Conservation (phyloP, 108 stramenopile genomes). For the Epipyxis sp. region DNA sequence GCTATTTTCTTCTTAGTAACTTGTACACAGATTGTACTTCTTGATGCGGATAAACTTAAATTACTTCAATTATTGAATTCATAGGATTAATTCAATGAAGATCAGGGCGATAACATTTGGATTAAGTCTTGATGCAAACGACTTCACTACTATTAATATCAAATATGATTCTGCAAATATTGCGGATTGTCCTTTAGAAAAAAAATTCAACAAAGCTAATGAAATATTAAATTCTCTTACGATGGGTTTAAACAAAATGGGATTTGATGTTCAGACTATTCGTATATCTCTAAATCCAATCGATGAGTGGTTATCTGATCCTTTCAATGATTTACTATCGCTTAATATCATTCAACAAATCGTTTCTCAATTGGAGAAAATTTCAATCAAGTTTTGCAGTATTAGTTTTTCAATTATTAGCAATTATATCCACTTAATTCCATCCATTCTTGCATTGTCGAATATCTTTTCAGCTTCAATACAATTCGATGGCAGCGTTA, state of each 20-base stretch:
- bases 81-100: no score
- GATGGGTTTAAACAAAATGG: background rate
- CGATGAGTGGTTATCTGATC: conserved; percentile 22
- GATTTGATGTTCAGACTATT: conserved; percentile 23
- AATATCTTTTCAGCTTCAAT: background rate
- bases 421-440: background rate
- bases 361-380: background rate
- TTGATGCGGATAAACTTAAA: no score
- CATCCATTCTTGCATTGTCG: background rate
- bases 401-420: background rate
- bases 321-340: background rate
- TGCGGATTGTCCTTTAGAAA: background rate
- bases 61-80: no score
- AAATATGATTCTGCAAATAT: no score
- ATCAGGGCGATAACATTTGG: conserved; percentile 3
- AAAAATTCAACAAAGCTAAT: background rate
- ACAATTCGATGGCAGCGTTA: background rate
- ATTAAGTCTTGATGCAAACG: background rate
- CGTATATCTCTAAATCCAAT: conserved; percentile 28
- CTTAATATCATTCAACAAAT: background rate
- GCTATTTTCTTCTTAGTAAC: no score
- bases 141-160: background rate
- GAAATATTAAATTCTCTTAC: background rate
- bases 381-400: background rate
- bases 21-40: no score